Percentiles rank a stretch among this genome's conserved stretches.
phyloP scores from a whole-genome alignment of 371 early-diverging fungal species.

The Zychaea mexicana region DNA sequence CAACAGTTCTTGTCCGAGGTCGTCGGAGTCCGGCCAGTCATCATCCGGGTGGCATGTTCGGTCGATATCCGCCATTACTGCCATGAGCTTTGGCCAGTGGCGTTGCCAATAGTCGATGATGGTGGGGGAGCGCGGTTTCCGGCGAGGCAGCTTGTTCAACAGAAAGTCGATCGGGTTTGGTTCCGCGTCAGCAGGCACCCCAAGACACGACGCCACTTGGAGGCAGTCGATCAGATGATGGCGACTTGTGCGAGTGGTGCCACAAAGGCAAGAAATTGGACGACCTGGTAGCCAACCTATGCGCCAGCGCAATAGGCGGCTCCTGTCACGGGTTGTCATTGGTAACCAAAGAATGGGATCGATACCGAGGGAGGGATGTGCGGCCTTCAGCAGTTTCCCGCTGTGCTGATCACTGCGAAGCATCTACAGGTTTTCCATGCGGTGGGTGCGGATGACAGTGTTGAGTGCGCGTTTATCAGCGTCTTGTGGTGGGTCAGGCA shows the following conservation, averaged over 20 bases:
- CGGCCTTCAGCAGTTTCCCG: neutral
- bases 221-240: neutral
- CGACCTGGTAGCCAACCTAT: neutral
- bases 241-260: neutral
- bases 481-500: neutral
- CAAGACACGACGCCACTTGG: neutral
- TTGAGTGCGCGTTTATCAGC: neutral
- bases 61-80: neutral
- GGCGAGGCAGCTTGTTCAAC: neutral
- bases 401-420: neutral
- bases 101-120: neutral
- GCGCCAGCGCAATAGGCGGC: neutral
- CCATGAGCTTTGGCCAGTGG: neutral
- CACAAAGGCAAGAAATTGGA: neutral
- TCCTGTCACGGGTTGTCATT: neutral
- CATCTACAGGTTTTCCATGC: no score
- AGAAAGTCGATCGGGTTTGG: neutral
- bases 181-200: neutral
- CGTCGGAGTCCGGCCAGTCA: neutral
- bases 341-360: slow-evolving; percentile 9
- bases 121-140: neutral
- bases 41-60: neutral
- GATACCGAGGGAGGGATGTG: neutral
- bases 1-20: no score
- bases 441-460: neutral